These are phyloP conservation scores for Zancudomyces culisetae DNA, from an alignment of 371 early-diverging fungal species.

Conservation along the genomic window DNA sequence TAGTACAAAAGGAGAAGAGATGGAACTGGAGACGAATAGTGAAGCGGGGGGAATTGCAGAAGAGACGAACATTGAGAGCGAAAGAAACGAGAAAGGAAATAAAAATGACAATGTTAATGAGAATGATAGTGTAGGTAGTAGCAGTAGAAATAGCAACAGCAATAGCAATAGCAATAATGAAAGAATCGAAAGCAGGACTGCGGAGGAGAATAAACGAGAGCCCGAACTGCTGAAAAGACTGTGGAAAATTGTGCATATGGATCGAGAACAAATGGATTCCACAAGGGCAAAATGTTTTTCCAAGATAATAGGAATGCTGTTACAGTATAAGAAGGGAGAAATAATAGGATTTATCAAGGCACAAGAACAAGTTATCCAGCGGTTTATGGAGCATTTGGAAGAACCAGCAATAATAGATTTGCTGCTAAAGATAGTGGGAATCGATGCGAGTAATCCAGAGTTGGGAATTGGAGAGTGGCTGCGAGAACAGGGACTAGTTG, in stretches of 20 bases:
- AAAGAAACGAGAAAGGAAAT: neutral
- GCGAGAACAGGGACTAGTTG: constrained; percentile 51
- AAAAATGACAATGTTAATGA: too few relatives aligned
- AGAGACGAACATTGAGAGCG: neutral
- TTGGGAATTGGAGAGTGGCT: constrained; percentile 50
- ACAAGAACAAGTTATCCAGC: constrained; percentile 31
- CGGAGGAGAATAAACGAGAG: constrained; percentile 5
- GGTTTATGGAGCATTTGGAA: constrained; percentile 57
- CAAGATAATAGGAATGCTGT: constrained; percentile 63
- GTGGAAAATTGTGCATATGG: constrained; percentile 57
- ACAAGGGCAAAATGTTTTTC: constrained; percentile 69
- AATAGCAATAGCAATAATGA: neutral
- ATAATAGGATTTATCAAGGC: constrained; percentile 43
- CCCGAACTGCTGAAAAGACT: constrained; percentile 43
- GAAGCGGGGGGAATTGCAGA: constrained; percentile 9
- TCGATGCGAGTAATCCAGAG: constrained; percentile 75
- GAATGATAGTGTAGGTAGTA: neutral
- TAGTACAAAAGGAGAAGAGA: neutral
- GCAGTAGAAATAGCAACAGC: neutral
- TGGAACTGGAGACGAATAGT: neutral
- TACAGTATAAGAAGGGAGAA: constrained; percentile 64
- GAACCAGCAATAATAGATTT: constrained; percentile 77
- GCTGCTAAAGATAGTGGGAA: constrained; percentile 68
- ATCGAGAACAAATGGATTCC: constrained; percentile 46
- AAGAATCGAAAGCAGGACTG: neutral